Base-by-base conservation (phyloP, 78 protist genomes). In the Anaeramoeba flamelloides region DNA sequence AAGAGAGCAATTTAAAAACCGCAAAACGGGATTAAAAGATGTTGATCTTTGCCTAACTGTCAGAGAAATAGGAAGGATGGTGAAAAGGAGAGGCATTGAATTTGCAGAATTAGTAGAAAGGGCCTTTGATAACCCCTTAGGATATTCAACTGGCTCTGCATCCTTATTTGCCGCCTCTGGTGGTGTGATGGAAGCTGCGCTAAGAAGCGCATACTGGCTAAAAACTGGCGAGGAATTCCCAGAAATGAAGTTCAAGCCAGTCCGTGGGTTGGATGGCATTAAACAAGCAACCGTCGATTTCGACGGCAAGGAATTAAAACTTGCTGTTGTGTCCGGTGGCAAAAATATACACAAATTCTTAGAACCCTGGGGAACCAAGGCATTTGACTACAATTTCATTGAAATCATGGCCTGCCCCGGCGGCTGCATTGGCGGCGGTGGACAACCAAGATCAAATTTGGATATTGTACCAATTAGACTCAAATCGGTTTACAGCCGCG, bases 301-400 rank as follows among this genome's bases (percentile, higher is more conserved):
- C 39, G 85, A 17, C 22, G 79, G 40, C 2, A 0, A 4, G 17
- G n/a, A 39, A 31, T 17, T 84, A 26, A 8, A 40, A 1, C 85
- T 89, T 39, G 90, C 90, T 0, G 39, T 22, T 0, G 94, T 93
- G 2, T 87, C 91, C 80, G 96, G 99, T 4, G 92, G 93, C 80
- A 80, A 92, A 36, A 93, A 91, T 84, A 95, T 95, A 74, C 96
- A 91, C 83, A 94, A 89, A 85, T 1, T 94, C 8, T 90, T 95
- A 3, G 86, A 90, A 34, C 82, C 83, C 40, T 34, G 91, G 36
- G 17, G 17, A 17, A 3, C 22, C 12, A 31, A 32, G n/a, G 22
- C 40, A 26, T 36, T 78, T 34, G 8, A 1, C 31, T 92, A 85
- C 74, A 64, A 88, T 39, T 89, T 69, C 53, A 82, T 88, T 38